Conservation (phyloP, 345 rosid genomes). For the Salix udensis region DNA sequence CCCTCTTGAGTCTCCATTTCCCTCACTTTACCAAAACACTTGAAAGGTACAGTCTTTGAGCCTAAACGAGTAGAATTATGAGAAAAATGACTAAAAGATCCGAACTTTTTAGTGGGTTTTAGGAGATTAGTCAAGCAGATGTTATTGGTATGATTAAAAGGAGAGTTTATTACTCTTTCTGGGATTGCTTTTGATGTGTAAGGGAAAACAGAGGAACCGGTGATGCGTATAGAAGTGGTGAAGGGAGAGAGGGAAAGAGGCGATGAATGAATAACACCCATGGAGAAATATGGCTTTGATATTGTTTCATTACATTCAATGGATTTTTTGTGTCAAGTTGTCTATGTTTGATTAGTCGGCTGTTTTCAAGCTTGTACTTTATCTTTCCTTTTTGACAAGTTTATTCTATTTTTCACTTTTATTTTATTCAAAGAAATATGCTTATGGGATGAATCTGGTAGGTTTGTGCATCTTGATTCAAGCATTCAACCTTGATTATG, state of each 20-base stretch:
- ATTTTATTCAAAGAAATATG: neutral
- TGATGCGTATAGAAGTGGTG: neutral
- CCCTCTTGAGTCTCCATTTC: constrained; percentile 43
- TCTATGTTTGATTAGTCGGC: neutral
- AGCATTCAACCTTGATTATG: neutral
- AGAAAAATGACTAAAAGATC: neutral
- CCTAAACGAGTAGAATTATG: neutral
- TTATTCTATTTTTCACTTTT: too few species aligned
- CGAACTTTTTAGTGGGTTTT: constrained; percentile 1
- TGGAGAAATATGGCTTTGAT: neutral
- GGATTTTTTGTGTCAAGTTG: neutral
- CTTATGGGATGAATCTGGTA: neutral
- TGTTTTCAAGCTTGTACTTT: too few species aligned
- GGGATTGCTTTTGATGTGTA: neutral
- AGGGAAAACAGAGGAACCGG: neutral
- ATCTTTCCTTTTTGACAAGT: too few species aligned
- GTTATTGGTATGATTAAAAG: neutral
- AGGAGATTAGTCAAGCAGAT: neutral
- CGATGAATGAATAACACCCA: constrained; percentile 51
- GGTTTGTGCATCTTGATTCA: neutral
- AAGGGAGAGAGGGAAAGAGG: constrained; percentile 14
- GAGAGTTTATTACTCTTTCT: neutral
- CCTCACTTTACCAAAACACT: constrained; percentile 30
- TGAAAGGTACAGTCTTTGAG: constrained; percentile 30
- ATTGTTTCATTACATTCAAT: neutral